Conservation (phyloP, 768 basidiomycete genomes). For the Lyophyllum atratum region DNA sequence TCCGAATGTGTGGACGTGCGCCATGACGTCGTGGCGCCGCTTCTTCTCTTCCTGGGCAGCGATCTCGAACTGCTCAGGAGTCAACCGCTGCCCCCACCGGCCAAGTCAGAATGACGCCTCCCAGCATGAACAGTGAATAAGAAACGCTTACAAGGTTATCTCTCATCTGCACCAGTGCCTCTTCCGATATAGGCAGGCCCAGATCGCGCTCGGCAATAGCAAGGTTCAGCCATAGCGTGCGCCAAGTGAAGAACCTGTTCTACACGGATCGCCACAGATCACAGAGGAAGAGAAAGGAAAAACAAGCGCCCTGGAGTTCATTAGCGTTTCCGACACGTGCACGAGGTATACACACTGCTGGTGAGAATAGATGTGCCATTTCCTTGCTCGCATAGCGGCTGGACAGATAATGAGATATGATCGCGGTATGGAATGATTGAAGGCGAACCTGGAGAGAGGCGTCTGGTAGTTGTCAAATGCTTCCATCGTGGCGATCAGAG, state of each 20-base stretch:
- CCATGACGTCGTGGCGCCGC: constrained; percentile 98
- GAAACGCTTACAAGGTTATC: constrained; percentile 71
- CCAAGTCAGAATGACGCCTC: constrained; percentile 2
- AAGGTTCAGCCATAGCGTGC: constrained; percentile 93
- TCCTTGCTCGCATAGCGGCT: constrained; percentile 99
- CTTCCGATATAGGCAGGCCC: constrained; percentile 85
- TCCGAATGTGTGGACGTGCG: constrained; percentile 98
- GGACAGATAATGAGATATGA: constrained; percentile 11
- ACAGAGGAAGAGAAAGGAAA: background rate
- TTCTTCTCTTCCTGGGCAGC: constrained; percentile 97
- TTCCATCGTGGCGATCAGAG: constrained; percentile 42
- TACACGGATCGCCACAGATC: constrained; percentile 29
- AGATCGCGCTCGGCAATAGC: constrained; percentile 97
- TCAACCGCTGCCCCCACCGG: constrained; percentile 58
- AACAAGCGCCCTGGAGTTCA: background rate
- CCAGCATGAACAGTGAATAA: background rate
- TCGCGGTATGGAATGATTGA: background rate
- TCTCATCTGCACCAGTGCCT: constrained; percentile 94
- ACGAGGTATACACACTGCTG: constrained; percentile 57
- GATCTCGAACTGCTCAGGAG: constrained; percentile 86
- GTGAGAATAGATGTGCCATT: constrained; percentile 97
- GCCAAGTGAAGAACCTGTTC: constrained; percentile 96
- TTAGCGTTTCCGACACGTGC: constrained; percentile 1
- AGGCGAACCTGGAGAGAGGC: constrained; percentile 70
- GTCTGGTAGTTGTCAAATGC: constrained; percentile 76